Evolutionary conservation across 495 filamentous ascomycete species (phyloP).

Genomic region (Rhizodiscina lignyota): DNA sequence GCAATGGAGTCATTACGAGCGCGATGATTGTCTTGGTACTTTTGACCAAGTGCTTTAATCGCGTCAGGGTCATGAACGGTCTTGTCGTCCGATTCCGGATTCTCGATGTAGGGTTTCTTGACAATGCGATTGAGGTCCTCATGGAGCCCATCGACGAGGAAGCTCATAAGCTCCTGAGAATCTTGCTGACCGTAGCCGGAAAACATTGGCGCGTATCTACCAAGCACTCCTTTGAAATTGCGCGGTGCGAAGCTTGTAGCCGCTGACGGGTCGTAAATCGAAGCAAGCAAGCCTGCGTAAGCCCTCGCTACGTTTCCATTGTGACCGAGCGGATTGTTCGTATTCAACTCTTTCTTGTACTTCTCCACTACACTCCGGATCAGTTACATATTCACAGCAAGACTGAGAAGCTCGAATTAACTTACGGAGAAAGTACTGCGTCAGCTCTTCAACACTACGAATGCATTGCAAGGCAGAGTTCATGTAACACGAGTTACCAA

Average conservation of each 20-base stretch:
- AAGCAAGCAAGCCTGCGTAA: slow-evolving; percentile 56
- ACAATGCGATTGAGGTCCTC: slow-evolving; percentile 87
- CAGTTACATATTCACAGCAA: neutral
- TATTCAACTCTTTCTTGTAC: slow-evolving; percentile 66
- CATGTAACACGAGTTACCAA: slow-evolving; percentile 98
- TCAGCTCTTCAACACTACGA: slow-evolving; percentile 77
- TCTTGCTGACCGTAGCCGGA: slow-evolving; percentile 95
- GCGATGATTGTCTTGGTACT: slow-evolving; percentile 83
- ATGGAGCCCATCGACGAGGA: slow-evolving; percentile 83
- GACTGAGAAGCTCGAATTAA: slow-evolving; percentile 4
- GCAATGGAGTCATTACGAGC: slow-evolving; percentile 88
- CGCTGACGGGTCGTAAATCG: slow-evolving; percentile 49
- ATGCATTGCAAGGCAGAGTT: slow-evolving; percentile 93
- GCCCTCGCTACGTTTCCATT: slow-evolving; percentile 66
- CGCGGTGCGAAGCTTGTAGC: slow-evolving; percentile 51
- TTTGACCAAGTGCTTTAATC: slow-evolving; percentile 65
- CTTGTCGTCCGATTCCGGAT: slow-evolving; percentile 92
- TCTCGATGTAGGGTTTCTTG: slow-evolving; percentile 95
- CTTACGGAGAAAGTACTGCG: slow-evolving; percentile 69
- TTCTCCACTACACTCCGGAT: slow-evolving; percentile 44
- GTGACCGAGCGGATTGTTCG: slow-evolving; percentile 66
- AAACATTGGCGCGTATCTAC: slow-evolving; percentile 64
- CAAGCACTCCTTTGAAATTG: slow-evolving; percentile 65
- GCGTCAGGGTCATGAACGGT: slow-evolving; percentile 71
- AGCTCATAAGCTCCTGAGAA: slow-evolving; percentile 94